Percentiles rank a stretch among this genome's conserved stretches.
Conservation (phyloP, 371 early-diverging fungal species). For the Lichtheimia ornata region DNA sequence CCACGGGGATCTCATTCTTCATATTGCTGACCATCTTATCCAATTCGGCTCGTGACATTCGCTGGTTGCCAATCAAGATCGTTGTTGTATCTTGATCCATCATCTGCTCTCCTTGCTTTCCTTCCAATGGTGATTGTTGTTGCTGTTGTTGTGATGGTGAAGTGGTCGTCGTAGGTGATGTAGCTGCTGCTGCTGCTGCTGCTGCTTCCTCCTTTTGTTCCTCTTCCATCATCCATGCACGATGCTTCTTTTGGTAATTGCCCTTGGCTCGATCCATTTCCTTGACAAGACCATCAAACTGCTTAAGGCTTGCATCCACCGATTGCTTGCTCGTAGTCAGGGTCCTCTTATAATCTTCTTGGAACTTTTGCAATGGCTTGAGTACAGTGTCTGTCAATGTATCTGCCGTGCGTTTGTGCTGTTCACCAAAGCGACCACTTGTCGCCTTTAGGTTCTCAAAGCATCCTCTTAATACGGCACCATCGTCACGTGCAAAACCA, state of each 20-base stretch:
- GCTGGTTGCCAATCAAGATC: conserved; percentile 35
- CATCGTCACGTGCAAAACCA: conserved; percentile 77
- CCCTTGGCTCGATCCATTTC: conserved; percentile 51
- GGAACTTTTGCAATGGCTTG: conserved; percentile 60
- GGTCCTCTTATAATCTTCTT: conserved; percentile 56
- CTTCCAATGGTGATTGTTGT: not conserved
- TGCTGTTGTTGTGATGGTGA: conserved; percentile 5
- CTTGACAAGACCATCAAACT: conserved; percentile 53
- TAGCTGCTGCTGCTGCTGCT: not conserved
- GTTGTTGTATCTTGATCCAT: not conserved
- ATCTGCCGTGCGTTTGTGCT: conserved; percentile 57
- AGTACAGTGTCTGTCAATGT: conserved; percentile 61
- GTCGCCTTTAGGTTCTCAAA: conserved; percentile 65
- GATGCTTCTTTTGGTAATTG: conserved; percentile 51
- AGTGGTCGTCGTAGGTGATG: conserved; percentile 1
- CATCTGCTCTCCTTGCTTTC: not conserved
- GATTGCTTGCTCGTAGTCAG: conserved; percentile 62
- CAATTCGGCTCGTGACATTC: conserved; percentile 32
- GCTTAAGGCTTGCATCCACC: conserved; percentile 57
- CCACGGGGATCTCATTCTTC: conserved; percentile 59
- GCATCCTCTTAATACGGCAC: conserved; percentile 67
- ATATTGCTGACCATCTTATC: conserved; percentile 44
- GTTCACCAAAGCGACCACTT: conserved; percentile 55
- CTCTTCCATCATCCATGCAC: conserved; percentile 54
- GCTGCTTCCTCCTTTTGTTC: conserved; percentile 17